Evolutionary conservation across 2,329 filamentous ascomycete genomes (phyloP).

Genomic region (Fusarium praegraminearum): DNA sequence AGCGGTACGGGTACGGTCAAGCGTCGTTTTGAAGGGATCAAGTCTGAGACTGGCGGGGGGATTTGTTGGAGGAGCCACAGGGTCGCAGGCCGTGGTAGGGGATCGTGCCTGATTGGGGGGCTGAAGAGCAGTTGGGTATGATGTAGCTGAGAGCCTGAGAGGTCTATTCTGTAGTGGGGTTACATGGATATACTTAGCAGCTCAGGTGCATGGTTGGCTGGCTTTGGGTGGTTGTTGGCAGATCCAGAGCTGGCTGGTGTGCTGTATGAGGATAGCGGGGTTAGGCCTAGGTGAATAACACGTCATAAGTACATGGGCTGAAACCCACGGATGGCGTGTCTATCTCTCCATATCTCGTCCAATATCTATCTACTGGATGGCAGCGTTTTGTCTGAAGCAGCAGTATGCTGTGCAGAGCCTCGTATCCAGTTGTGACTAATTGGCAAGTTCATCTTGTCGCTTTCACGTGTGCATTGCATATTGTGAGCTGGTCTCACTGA

Average conservation of each 20-base stretch:
- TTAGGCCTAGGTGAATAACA: conserved; percentile 12
- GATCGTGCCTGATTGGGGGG: conserved; percentile 47
- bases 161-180: conserved; percentile 21
- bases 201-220: conserved; percentile 5
- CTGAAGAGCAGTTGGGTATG: conserved; percentile 39
- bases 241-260: not conserved
- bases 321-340: not conserved
- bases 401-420: not conserved
- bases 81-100: conserved; percentile 38
- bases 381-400: not conserved
- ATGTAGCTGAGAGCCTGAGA: conserved; percentile 41
- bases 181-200: conserved; percentile 16
- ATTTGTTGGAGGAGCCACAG: conserved; percentile 42
- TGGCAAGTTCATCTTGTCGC: not conserved
- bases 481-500: not conserved
- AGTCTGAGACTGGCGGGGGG: conserved; percentile 40
- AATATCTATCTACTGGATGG: not conserved
- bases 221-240: not conserved
- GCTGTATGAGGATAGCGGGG: conserved; percentile 24
- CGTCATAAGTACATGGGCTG: conserved; percentile 25
- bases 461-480: conserved; percentile 4
- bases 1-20: conserved; percentile 13
- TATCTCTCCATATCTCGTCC: not conserved
- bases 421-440: not conserved
- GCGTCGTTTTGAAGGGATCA: conserved; percentile 40